Base-by-base conservation (phyloP, 179 eudicot species). In the Camellia oleifera region DNA sequence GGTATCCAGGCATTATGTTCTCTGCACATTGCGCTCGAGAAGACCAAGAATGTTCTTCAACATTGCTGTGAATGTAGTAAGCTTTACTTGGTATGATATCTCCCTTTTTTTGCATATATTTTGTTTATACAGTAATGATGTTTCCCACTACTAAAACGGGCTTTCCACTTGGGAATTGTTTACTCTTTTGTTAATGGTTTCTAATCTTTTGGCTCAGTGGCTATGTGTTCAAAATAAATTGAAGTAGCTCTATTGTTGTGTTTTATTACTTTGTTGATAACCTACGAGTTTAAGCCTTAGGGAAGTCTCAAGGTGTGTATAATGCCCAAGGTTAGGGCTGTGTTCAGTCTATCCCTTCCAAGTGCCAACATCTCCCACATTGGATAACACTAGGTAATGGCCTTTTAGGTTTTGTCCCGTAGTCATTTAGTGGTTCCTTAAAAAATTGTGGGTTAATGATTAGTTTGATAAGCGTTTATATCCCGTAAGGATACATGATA, bases 1-100 rank as follows among this genome's bases (percentile, higher is more conserved):
- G 99, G 99, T 18, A 96, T 96, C 81, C 99, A 96, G 82, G 98
- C 99, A 64, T 83, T 96, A 74, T 96, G 99, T 80, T 91, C 97
- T 56, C 83, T 96, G 79, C 99, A 96, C 82, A 86, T 96, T 71
- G 97, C 99, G 18, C 96, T 96, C 46, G 99, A 96, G 88, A 94
- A 96, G 90, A 91, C 97, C 62, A 92, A 91, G 86, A 96, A 88
- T 84, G 84, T 94, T 70, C 89, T 96, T 78, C 98, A 90, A 74
- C 99, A 96, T 85, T 96, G 99, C 81, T 91, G 94, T 0, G 98
- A 92, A 81, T 90, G 97, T 72, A 96, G 99, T 84, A 96, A 96
- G 84, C 84, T 96, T 68, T 96, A 96, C 93, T 82, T 96, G 93
- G 99, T 94, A 92, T 12, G 89, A 45, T 52, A 79, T n/a, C 17